Evolutionary conservation across 75 land plant genomes (phyloP).

Genomic region (Chamaecyparis obtusa): DNA sequence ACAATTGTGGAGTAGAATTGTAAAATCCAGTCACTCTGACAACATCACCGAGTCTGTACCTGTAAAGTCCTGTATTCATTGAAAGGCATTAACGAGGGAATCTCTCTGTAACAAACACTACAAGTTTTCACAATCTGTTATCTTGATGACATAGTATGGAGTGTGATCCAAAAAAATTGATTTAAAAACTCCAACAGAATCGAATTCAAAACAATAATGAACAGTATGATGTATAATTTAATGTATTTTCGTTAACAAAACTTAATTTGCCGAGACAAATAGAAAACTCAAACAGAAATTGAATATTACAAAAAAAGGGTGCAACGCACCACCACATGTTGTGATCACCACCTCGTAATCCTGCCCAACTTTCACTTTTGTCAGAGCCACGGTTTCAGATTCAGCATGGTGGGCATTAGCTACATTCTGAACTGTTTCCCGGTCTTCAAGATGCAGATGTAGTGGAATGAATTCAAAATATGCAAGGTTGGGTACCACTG

Average conservation of each 20-base stretch:
- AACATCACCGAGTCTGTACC: constrained; percentile 57
- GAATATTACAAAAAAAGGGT: background rate
- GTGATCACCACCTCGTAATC: constrained; percentile 87
- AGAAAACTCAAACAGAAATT: background rate
- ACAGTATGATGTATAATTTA: background rate
- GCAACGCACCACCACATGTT: constrained; percentile 56
- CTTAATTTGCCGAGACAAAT: background rate
- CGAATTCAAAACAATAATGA: too few relatives aligned
- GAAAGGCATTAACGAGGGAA: background rate
- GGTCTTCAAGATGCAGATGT: background rate
- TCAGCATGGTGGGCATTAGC: constrained; percentile 2
- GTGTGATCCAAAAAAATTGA: too few relatives aligned
- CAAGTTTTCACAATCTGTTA: too few relatives aligned
- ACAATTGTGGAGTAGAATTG: constrained; percentile 35
- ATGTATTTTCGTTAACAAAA: background rate
- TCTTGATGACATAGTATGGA: too few relatives aligned
- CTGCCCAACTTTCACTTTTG: constrained; percentile 73
- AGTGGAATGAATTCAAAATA: constrained; percentile 82
- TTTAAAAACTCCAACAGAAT: too few relatives aligned
- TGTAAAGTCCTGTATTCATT: constrained; percentile 6
- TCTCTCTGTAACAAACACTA: background rate
- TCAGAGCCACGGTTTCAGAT: constrained; percentile 47
- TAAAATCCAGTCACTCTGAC: constrained; percentile 75
- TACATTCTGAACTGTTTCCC: background rate
- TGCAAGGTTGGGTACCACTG: constrained; percentile 52